phyloP scores from a whole-genome alignment of 306 rosid species.

The Dryas drummondii region DNA sequence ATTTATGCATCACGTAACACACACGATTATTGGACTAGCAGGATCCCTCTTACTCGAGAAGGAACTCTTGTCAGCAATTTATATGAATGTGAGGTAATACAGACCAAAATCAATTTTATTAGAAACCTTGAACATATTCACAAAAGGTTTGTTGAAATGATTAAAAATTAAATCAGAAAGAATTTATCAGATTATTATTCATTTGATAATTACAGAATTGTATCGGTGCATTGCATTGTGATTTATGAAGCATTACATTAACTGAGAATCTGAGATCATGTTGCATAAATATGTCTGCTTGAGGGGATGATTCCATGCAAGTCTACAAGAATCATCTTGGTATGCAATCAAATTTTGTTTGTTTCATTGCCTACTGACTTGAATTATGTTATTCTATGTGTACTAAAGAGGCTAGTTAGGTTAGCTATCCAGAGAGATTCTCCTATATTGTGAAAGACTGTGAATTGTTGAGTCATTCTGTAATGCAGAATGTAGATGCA shows the following conservation, averaged over 20 bases:
- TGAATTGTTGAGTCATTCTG: too few relatives aligned
- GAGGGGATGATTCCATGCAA: too few relatives aligned
- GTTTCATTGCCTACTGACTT: neutral
- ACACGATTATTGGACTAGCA: neutral
- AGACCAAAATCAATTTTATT: neutral
- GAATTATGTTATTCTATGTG: neutral
- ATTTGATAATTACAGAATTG: neutral
- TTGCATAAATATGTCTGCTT: too few relatives aligned
- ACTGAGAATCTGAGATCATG: neutral
- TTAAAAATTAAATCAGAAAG: neutral
- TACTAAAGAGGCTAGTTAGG: too few relatives aligned
- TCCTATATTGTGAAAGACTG: too few relatives aligned
- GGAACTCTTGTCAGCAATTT: neutral
- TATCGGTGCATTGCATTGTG: neutral
- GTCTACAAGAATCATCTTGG: neutral
- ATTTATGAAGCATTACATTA: neutral
- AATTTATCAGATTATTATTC: neutral
- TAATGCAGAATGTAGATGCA: too few relatives aligned
- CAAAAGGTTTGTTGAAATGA: neutral
- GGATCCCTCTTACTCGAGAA: neutral
- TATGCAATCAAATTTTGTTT: neutral
- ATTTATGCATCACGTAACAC: neutral
- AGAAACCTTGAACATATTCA: neutral
- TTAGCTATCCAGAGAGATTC: too few relatives aligned
- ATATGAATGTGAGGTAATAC: constrained; percentile 2